Base-by-base conservation (phyloP, 345 rosid genomes). In the Cardamine chenopodiifolia region DNA sequence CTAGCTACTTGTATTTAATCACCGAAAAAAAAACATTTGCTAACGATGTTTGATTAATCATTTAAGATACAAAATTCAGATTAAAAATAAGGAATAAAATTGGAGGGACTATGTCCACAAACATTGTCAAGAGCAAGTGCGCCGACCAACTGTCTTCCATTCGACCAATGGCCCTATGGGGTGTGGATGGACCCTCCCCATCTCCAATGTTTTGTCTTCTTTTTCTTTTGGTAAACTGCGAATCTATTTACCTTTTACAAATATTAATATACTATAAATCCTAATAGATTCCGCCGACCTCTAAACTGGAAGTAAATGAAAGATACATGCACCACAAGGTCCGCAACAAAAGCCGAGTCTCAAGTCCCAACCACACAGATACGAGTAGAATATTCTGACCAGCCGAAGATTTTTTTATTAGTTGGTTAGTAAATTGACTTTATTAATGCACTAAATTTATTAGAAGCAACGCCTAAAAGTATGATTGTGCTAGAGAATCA, bases 121-220 rank as follows among this genome's bases (percentile, higher is more conserved):
- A 50, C 23, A 11, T 31, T 31, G 57, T 32, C 70, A 15, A 45
- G 67, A 65, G 53, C 17, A 66, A 57, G 68, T 67, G 56, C 53
- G 29, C 19, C 26, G 55, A 68, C 63, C 74, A 75, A 50, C 79
- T 75, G 74, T 75, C 23, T 7, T 52, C 74, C 73, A 75, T 54
- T 75, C 39, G 49, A 60, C 54, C 1, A 48, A 47, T 75, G 63
- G 63, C 53, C 44, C 26, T 57, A 37, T 47, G 37, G 49, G 14
- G 8, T 14, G 35, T 56, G 60, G 78, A 56, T 56, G 62, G 78
- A 66, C 73, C 61, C 67, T 74, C 61, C 66, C 44, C 22, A 58
- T 59, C 73, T 58, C 34, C 25, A 48, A 34, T 48, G 53, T 65
- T 15, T 57, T 19, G 45, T 72, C 47, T 12, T 34, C 32, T 50